These are phyloP conservation scores for Pseudohalonectria lignicola DNA, from an alignment of 2,329 filamentous ascomycete species.

Conservation along the genomic window DNA sequence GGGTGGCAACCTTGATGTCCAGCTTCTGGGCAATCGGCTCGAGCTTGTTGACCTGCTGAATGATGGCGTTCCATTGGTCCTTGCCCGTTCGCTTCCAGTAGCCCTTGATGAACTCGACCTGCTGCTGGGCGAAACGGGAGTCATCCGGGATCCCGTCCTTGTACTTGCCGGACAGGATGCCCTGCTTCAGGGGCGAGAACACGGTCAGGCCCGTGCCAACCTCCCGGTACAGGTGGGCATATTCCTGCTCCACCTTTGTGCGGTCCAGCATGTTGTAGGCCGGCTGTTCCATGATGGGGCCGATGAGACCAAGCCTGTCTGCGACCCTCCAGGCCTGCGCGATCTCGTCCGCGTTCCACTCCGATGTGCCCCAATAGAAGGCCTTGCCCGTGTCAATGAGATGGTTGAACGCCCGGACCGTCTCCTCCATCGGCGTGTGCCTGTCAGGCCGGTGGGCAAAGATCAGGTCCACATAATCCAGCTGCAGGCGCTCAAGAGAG, in stretches of 20 bases:
- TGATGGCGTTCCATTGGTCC: slow-evolving; percentile 36
- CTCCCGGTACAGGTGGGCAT: slow-evolving; percentile 44
- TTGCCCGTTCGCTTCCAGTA: slow-evolving; percentile 42
- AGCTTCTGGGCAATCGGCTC: slow-evolving; percentile 54
- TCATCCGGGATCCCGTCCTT: slow-evolving; percentile 51
- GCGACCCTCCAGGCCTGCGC: slow-evolving; percentile 49
- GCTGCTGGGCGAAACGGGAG: slow-evolving; percentile 45
- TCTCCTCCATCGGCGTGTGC: slow-evolving; percentile 60
- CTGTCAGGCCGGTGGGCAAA: slow-evolving; percentile 61
- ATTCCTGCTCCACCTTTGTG: slow-evolving; percentile 40
- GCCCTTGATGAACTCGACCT: slow-evolving; percentile 43
- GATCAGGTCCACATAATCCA: slow-evolving; percentile 56
- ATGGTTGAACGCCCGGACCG: slow-evolving; percentile 59
- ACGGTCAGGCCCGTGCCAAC: slow-evolving; percentile 41
- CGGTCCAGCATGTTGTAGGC: slow-evolving; percentile 55
- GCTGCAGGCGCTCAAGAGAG: slow-evolving; percentile 43
- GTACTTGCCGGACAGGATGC: slow-evolving; percentile 52
- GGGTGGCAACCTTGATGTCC: slow-evolving; percentile 41
- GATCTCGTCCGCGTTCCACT: slow-evolving; percentile 61
- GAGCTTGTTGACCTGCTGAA: slow-evolving; percentile 46
- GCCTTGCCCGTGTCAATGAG: slow-evolving; percentile 57
- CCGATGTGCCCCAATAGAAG: slow-evolving; percentile 63
- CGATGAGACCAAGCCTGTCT: slow-evolving; percentile 47
- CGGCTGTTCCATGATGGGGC: slow-evolving; percentile 56
- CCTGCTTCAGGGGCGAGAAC: slow-evolving; percentile 43